Base-by-base conservation (phyloP, 2,329 filamentous ascomycete species). In the Fusarium ramigenum region DNA sequence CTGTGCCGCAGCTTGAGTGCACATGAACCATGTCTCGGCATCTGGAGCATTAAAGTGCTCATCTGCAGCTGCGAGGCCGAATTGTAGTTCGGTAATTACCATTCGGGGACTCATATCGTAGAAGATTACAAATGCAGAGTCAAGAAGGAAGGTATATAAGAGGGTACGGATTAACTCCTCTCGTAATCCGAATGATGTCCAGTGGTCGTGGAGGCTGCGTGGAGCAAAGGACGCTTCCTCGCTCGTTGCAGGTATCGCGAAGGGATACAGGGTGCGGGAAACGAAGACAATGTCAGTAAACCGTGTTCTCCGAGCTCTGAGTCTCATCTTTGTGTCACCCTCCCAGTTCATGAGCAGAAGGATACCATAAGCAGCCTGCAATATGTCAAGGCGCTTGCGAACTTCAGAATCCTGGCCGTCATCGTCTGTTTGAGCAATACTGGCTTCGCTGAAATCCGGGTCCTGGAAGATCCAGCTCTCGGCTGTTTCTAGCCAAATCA, bases 121-220 rank as follows among this genome's bases (percentile, higher is more conserved):
- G 16, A 73, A 73, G 25, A 73, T 73, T 16, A 73, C 56, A 7
- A 67, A 73, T 0, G 66, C 71, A 16, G 62, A 70, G 25, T 74
- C 69, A 8, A 74, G 56, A 21, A 74, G n/a, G 18, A 70, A 74
- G 5, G 60, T 58, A 7, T 64, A 74, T 3, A 62, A 11, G 1
- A 67, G 44, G 7, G 71, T 67, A 4, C 69, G 66, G 18, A 60
- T 67, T 14, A 60, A 64, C n/a, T 74, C 69, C 14, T 74, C 71
- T 40, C 36, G 47, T 5, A 73, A 39, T 1, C 56, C 28, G 28
- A 60, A 72, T 2, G 16, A 14, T 12, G 4, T 32, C 63, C 63
- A 69, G 7, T 21, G 19, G 9, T 39, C 19, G 1, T 12, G 8
- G 34, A 25, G n/a, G 23, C 7, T 53, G 7, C 14, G 9, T 16